Conservation (phyloP, 1,139 yeast genomes). For the Taphrina pruni region DNA sequence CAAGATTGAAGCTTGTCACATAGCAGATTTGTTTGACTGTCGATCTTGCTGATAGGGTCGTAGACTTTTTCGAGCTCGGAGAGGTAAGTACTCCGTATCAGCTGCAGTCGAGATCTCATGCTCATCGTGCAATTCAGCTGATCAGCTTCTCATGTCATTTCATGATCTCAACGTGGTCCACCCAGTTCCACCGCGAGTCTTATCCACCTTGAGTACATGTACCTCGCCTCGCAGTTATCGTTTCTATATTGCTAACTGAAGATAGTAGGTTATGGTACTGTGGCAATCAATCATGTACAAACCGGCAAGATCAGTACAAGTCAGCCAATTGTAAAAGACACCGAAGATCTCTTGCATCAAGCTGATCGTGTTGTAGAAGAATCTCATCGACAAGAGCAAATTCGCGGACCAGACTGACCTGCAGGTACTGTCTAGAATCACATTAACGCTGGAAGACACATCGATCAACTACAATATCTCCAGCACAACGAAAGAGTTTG, state of each 20-base stretch:
- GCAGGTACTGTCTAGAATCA: conserved; percentile 18
- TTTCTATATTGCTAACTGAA: not conserved
- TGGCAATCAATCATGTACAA: conserved; percentile 30
- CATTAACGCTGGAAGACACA: conserved; percentile 32
- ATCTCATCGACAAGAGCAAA: not conserved
- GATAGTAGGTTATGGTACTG: conserved; percentile 27
- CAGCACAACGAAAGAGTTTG: conserved; percentile 57
- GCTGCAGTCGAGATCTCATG: not conserved
- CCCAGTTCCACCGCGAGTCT: conserved; percentile 8
- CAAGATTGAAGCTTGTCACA: too few relatives aligned
- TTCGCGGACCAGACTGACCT: not conserved
- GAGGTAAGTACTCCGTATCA: too few relatives aligned
- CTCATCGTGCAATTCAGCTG: not conserved
- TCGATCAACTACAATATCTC: conserved; percentile 29
- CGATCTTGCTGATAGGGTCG: not conserved
- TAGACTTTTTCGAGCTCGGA: not conserved
- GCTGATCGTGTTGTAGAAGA: not conserved
- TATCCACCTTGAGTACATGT: conserved; percentile 20
- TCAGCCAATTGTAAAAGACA: conserved; percentile 11
- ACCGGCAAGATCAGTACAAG: conserved; percentile 24
- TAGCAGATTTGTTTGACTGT: too few relatives aligned
- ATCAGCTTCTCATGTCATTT: conserved; percentile 21
- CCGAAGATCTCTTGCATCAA: not conserved
- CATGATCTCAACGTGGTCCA: conserved; percentile 25
- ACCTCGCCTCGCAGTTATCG: not conserved